Evolutionary conservation across 2,329 filamentous ascomycete genomes (phyloP).

Genomic region (Tolypocladium tundrense): DNA sequence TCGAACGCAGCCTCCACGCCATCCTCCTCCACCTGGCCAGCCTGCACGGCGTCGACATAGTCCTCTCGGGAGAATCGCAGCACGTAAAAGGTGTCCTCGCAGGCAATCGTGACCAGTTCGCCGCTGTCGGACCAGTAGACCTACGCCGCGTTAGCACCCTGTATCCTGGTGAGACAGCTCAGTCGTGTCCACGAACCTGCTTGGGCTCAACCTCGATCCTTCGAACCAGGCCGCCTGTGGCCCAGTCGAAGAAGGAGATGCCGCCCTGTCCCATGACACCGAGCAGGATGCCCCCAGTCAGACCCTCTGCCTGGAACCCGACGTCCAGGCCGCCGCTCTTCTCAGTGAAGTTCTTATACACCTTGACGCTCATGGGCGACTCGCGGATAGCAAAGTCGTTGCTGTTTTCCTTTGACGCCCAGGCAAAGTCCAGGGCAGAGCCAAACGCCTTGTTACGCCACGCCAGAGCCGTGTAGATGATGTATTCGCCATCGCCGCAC

Average conservation of each 20-base stretch:
- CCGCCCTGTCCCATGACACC: slow-evolving; percentile 93
- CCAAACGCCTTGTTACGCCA: slow-evolving; percentile 98
- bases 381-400: slow-evolving; percentile 98
- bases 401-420: slow-evolving; percentile 94
- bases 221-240: slow-evolving; percentile 76
- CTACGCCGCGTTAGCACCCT: slow-evolving; percentile 21
- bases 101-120: slow-evolving; percentile 84
- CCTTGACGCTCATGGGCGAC: slow-evolving; percentile 86
- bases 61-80: slow-evolving; percentile 83
- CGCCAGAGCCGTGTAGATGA: slow-evolving; percentile 93
- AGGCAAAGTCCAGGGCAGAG: slow-evolving; percentile 89
- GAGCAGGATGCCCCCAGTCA: slow-evolving; percentile 79
- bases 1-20: slow-evolving; percentile 95
- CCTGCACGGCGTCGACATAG: slow-evolving; percentile 74
- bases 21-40: slow-evolving; percentile 75
- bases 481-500: slow-evolving; percentile 96
- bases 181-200: slow-evolving; percentile 19
- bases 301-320: slow-evolving; percentile 86
- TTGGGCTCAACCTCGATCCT: slow-evolving; percentile 75
- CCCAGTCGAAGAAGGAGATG: slow-evolving; percentile 95
- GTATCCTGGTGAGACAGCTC: background rate
- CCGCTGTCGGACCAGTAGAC: slow-evolving; percentile 98
- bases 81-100: slow-evolving; percentile 92
- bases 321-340: slow-evolving; percentile 83
- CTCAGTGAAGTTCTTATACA: slow-evolving; percentile 97